phyloP scores from a whole-genome alignment of 495 filamentous ascomycete species.

The Penicillium macrosclerotiorum region DNA sequence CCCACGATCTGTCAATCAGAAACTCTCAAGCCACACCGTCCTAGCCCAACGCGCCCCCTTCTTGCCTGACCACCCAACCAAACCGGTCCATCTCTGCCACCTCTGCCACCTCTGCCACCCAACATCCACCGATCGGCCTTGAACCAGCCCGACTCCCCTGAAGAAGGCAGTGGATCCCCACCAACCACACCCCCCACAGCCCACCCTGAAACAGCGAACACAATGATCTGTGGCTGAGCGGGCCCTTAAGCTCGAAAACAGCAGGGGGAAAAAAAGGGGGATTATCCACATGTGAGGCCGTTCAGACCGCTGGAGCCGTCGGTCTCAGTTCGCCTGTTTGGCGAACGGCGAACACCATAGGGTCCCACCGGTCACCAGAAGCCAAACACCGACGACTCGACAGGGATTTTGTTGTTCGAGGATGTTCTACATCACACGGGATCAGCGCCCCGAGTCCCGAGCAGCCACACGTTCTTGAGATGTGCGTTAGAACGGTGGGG shows the following conservation, averaged over 20 bases:
- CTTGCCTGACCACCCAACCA: conserved; percentile 12
- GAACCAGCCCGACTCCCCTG: conserved; percentile 10
- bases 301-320: no score
- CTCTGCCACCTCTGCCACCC: not conserved
- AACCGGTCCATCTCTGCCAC: conserved; percentile 3
- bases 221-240: conserved; percentile 27
- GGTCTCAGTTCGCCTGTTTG: not conserved
- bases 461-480: no score
- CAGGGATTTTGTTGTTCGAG: no score
- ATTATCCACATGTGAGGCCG: not conserved
- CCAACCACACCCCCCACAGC: conserved; percentile 22
- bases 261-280: conserved; percentile 13
- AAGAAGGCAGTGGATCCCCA: conserved; percentile 18
- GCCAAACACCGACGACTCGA: no score
- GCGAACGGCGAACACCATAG: no score
- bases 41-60: conserved; percentile 6
- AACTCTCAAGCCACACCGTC: no score
- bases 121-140: conserved; percentile 3
- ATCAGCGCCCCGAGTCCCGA: no score
- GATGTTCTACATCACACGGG: no score
- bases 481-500: no score
- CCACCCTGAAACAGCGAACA: conserved; percentile 29
- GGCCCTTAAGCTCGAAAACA: not conserved
- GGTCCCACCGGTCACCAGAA: no score
- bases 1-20: no score